Percentiles rank a stretch among this genome's conserved stretches.
Evolutionary conservation across 73 alveolate species (phyloP).

Genomic region (Tetrahymena elliotti): DNA sequence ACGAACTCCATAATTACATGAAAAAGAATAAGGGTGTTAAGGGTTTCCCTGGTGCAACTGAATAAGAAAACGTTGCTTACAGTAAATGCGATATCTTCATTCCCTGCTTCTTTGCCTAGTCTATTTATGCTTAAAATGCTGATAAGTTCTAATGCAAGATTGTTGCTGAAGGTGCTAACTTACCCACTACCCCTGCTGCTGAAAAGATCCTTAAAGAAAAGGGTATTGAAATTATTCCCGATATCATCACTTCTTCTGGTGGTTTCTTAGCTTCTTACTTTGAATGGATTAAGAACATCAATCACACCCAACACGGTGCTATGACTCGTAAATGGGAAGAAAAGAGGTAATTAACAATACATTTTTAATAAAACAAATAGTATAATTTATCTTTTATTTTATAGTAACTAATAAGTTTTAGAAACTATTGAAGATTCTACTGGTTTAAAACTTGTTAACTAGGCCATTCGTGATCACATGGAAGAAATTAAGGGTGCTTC

Average conservation of each 20-base stretch:
- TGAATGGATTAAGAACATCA: constrained; percentile 80
- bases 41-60: constrained; percentile 50
- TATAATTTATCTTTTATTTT: neutral
- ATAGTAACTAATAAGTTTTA: neutral
- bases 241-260: constrained; percentile 72
- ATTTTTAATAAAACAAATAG: neutral
- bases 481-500: constrained; percentile 55
- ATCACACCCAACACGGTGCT: constrained; percentile 70
- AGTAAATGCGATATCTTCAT: constrained; percentile 58
- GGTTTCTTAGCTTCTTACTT: constrained; percentile 85
- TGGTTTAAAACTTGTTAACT: constrained; percentile 22
- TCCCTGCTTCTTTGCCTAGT: constrained; percentile 55
- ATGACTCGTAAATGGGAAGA: constrained; percentile 73
- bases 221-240: constrained; percentile 72
- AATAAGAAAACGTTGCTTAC: constrained; percentile 39
- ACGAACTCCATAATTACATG: constrained; percentile 45
- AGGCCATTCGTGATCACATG: constrained; percentile 10
- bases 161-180: constrained; percentile 78
- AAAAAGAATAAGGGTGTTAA: constrained; percentile 47
- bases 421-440: constrained; percentile 15
- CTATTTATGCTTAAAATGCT: constrained; percentile 58
- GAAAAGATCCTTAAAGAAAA: constrained; percentile 49
- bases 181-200: constrained; percentile 68
- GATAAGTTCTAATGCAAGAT: constrained; percentile 59
- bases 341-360: constrained; percentile 34